Conservation (phyloP, 768 basidiomycete species). For the Mycena galopus region DNA sequence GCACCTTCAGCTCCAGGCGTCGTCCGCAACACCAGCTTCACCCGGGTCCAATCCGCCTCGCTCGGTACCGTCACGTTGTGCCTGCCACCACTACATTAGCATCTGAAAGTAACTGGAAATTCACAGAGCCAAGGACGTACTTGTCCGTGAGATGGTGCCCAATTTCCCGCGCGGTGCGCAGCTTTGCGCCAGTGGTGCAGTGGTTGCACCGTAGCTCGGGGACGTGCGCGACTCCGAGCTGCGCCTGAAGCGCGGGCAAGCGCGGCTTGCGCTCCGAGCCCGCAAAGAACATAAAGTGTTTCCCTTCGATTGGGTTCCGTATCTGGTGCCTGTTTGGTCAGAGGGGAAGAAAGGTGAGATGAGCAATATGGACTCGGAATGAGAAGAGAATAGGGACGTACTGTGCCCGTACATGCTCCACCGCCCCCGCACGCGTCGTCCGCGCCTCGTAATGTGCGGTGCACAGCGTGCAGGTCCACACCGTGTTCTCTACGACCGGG, state of each 20-base stretch:
- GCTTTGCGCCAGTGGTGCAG: constrained; percentile 17
- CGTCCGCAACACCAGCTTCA: constrained; percentile 16
- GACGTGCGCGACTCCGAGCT: constrained; percentile 8
- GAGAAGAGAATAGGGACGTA: neutral
- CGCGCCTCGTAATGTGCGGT: constrained; percentile 34
- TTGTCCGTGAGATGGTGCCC: constrained; percentile 26
- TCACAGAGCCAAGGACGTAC: neutral
- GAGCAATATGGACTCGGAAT: neutral
- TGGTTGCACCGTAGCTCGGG: constrained; percentile 17
- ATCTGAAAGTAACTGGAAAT: neutral
- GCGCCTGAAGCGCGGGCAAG: constrained; percentile 18
- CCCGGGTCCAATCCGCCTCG: constrained; percentile 18
- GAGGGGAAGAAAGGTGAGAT: neutral
- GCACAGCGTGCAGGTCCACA: constrained; percentile 37
- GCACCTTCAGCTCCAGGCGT: neutral
- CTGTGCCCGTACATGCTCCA: constrained; percentile 18
- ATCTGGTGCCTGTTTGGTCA: constrained; percentile 29
- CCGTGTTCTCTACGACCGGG: constrained; percentile 13
- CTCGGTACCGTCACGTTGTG: constrained; percentile 6
- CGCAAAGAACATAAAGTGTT: constrained; percentile 17
- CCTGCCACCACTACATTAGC: neutral
- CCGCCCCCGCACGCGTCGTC: constrained; percentile 11
- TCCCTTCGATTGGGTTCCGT: neutral
- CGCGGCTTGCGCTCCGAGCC: constrained; percentile 30
- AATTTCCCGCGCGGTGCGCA: constrained; percentile 24